These are phyloP conservation scores for Curvularia spicifera DNA, from an alignment of 2,329 filamentous ascomycete genomes.

Conservation along the genomic window DNA sequence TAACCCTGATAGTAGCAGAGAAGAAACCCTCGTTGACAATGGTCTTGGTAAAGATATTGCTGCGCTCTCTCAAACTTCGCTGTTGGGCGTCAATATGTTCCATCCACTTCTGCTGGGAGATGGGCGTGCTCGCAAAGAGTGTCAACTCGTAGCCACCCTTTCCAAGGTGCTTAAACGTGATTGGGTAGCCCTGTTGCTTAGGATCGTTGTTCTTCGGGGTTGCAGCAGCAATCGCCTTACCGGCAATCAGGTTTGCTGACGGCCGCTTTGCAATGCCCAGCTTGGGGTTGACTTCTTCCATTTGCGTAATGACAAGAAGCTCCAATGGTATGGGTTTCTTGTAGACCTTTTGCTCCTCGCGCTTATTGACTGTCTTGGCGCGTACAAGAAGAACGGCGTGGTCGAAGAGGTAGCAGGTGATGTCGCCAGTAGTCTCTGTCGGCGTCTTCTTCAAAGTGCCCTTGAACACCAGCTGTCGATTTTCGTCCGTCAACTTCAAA, in stretches of 20 bases:
- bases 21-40: slow-evolving; percentile 87
- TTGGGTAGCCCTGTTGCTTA: slow-evolving; percentile 81
- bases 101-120: slow-evolving; percentile 93
- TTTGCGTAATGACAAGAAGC: slow-evolving; percentile 89
- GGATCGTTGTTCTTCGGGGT: slow-evolving; percentile 45
- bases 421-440: slow-evolving; percentile 79
- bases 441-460: slow-evolving; percentile 91
- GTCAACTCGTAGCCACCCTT: slow-evolving; percentile 95
- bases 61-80: slow-evolving; percentile 77
- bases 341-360: slow-evolving; percentile 94
- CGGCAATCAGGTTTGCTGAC: slow-evolving; percentile 74
- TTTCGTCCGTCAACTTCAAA: slow-evolving; percentile 90
- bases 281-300: slow-evolving; percentile 92
- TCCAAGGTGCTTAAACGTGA: slow-evolving; percentile 94
- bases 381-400: slow-evolving; percentile 92
- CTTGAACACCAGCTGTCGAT: slow-evolving; percentile 92
- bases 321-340: slow-evolving; percentile 94
- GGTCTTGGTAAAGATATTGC: slow-evolving; percentile 72
- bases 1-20: slow-evolving; percentile 85
- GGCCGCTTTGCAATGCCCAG: slow-evolving; percentile 82
- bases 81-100: slow-evolving; percentile 94
- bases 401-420: slow-evolving; percentile 94
- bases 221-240: slow-evolving; percentile 57
- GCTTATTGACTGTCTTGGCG: slow-evolving; percentile 89
- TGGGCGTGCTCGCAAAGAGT: slow-evolving; percentile 83